A percentile compares a stretch with the other conserved stretches of the same genome.
These are phyloP conservation scores for Penicillium sp. DNA, from an alignment of 2,329 filamentous ascomycete species.

Conservation along the genomic window DNA sequence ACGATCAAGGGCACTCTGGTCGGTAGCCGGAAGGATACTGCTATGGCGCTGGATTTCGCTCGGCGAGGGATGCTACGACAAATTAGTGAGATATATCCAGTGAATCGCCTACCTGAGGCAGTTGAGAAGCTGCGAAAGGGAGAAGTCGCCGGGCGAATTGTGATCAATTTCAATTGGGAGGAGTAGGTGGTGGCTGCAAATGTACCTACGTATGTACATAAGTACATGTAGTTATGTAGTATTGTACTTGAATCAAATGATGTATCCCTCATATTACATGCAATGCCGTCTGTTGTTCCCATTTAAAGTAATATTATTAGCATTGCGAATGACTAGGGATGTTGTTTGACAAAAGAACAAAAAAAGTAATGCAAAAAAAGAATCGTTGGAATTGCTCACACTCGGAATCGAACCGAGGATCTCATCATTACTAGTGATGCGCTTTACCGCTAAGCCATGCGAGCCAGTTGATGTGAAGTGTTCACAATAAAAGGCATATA, in stretches of 20 bases:
- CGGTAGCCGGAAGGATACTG: slow-evolving; percentile 36
- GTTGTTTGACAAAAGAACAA: too few relatives aligned
- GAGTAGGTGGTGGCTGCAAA: slow-evolving; percentile 5
- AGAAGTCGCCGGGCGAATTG: slow-evolving; percentile 53
- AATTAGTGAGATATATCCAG: slow-evolving; percentile 50
- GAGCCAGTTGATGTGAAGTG: neutral
- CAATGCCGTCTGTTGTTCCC: too few relatives aligned
- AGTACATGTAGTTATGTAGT: too few relatives aligned
- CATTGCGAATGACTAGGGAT: too few relatives aligned
- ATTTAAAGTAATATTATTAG: too few relatives aligned
- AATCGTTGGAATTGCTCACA: slow-evolving; percentile 2
- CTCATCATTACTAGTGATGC: slow-evolving; percentile 13
- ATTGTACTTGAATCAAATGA: too few relatives aligned
- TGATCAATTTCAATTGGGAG: slow-evolving; percentile 53
- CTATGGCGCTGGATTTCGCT: slow-evolving; percentile 45
- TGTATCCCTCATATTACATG: too few relatives aligned
- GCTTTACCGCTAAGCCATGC: slow-evolving; percentile 12
- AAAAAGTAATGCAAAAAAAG: neutral
- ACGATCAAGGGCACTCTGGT: slow-evolving; percentile 31
- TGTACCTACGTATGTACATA: too few relatives aligned
- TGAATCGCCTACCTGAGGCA: slow-evolving; percentile 51
- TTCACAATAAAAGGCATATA: neutral
- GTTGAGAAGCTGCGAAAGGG: slow-evolving; percentile 52
- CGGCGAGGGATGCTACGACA: slow-evolving; percentile 51
- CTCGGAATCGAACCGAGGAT: slow-evolving; percentile 10